phyloP scores from a whole-genome alignment of 371 early-diverging fungal genomes.

The Mycotypha africana region DNA sequence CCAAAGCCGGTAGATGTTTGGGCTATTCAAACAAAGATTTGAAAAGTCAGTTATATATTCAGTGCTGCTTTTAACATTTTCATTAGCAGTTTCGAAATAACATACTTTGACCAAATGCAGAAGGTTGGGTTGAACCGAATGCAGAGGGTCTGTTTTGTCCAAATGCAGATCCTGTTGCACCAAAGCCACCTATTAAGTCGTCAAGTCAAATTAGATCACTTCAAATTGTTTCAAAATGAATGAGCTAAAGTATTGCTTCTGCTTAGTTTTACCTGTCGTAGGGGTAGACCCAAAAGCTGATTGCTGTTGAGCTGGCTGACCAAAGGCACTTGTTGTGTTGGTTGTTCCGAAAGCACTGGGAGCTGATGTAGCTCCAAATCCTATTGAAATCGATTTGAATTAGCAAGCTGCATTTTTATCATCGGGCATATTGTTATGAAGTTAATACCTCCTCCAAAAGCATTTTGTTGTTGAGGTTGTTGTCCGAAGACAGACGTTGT shows the following conservation, averaged over 20 bases:
- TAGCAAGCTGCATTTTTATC: neutral
- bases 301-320: constrained; percentile 41
- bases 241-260: too few species aligned
- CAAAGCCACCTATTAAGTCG: constrained; percentile 35
- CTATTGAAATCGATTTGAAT: constrained; percentile 18
- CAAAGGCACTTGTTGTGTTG: constrained; percentile 40
- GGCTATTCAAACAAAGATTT: neutral
- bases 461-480: constrained; percentile 23
- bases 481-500: constrained; percentile 45
- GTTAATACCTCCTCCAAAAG: constrained; percentile 41
- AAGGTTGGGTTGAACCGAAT: constrained; percentile 26
- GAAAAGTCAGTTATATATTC: neutral
- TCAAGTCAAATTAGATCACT: too few species aligned
- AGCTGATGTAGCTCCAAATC: constrained; percentile 41
- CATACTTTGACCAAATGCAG: constrained; percentile 30
- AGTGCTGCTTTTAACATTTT: neutral
- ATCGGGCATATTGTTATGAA: neutral
- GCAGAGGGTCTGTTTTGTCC: constrained; percentile 41
- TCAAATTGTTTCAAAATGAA: too few species aligned
- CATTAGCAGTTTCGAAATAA: too few species aligned
- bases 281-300: constrained; percentile 34
- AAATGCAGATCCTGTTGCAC: constrained; percentile 40
- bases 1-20: constrained; percentile 27
- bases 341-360: constrained; percentile 33
- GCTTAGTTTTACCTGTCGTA: constrained; percentile 30